These are phyloP conservation scores for Daldinia caldariorum DNA, from an alignment of 495 filamentous ascomycete species.

Conservation along the genomic window DNA sequence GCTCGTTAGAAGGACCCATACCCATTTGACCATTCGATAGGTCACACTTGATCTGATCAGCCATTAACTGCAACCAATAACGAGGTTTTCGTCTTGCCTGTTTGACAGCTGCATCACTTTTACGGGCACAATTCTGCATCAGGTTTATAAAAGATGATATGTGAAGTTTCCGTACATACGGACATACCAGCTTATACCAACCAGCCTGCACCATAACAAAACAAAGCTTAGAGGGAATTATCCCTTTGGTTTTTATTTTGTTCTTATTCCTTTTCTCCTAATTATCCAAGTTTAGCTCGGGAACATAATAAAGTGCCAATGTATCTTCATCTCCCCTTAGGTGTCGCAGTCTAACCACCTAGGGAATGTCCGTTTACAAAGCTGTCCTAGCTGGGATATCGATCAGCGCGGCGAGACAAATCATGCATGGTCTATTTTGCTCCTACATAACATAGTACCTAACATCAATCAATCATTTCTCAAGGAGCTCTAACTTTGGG, in stretches of 20 bases:
- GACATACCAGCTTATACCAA: neutral
- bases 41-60: constrained; percentile 41
- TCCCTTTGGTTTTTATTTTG: neutral
- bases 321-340: constrained; percentile 16
- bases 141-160: constrained; percentile 10
- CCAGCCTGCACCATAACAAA: neutral
- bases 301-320: constrained; percentile 20
- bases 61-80: constrained; percentile 33
- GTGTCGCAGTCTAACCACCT: constrained; percentile 35
- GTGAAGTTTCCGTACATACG: constrained; percentile 22
- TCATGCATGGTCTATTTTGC: constrained; percentile 29
- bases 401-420: constrained; percentile 37
- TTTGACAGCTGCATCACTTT: constrained; percentile 37
- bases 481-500: neutral
- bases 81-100: constrained; percentile 8
- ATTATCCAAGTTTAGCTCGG: neutral
- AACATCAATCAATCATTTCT: constrained; percentile 12
- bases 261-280: neutral
- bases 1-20: constrained; percentile 32
- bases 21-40: constrained; percentile 36
- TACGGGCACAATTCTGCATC: constrained; percentile 19
- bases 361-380: constrained; percentile 38
- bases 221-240: neutral
- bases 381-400: constrained; percentile 37
- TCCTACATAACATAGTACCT: constrained; percentile 6